Conservation (phyloP, 202 grass and related monocot genomes). For the Dendrocalamus latiflorus region DNA sequence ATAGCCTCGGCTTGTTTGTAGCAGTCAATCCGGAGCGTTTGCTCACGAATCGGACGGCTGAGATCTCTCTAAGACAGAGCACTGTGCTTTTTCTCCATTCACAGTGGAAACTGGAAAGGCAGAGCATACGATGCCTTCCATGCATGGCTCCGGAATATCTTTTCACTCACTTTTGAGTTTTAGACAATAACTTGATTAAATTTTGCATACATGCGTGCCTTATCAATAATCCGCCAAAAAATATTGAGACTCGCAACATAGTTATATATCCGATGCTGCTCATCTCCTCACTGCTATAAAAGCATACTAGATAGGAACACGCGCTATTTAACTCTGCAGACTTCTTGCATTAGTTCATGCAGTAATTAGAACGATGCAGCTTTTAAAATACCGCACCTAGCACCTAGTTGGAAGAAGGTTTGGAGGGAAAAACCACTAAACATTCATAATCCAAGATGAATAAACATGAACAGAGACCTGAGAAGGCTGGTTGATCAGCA, state of each 20-base stretch:
- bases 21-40: not conserved
- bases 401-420: too few relatives aligned
- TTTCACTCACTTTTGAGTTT: not conserved
- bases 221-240: not conserved
- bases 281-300: not conserved
- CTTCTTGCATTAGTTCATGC: too few relatives aligned
- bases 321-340: too few relatives aligned
- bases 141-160: not conserved
- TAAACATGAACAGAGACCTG: too few relatives aligned
- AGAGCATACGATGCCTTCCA: not conserved
- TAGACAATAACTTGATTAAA: too few relatives aligned
- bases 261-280: not conserved
- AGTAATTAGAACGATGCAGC: too few relatives aligned
- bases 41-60: not conserved
- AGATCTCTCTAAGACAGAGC: not conserved
- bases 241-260: not conserved
- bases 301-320: too few relatives aligned
- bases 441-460: too few relatives aligned
- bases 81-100: not conserved
- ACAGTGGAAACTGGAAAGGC: not conserved
- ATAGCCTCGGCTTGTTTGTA: too few relatives aligned
- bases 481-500: too few relatives aligned
- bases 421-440: too few relatives aligned
- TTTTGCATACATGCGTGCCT: not conserved
- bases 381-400: too few relatives aligned